These are phyloP conservation scores for Quercus dentata DNA, from an alignment of 306 rosid genomes.

Conservation along the genomic window DNA sequence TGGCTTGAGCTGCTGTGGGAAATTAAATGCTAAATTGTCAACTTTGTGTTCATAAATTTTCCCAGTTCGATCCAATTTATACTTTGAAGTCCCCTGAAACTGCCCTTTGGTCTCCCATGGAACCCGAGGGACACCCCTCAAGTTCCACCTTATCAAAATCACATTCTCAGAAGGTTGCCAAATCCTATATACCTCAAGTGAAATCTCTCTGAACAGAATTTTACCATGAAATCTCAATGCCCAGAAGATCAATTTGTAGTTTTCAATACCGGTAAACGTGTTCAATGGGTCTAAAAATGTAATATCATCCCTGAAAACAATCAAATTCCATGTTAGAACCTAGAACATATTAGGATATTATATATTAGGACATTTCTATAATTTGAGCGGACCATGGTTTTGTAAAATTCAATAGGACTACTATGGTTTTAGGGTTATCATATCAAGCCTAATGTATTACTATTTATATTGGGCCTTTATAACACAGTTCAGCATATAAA, in stretches of 20 bases:
- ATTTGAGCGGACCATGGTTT: too few relatives aligned
- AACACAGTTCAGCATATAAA: too few relatives aligned
- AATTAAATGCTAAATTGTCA: slow-evolving; percentile 89
- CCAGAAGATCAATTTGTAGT: slow-evolving; percentile 91
- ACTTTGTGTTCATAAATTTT: slow-evolving; percentile 90
- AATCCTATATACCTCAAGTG: slow-evolving; percentile 70
- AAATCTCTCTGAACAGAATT: slow-evolving; percentile 74
- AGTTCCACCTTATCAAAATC: slow-evolving; percentile 82
- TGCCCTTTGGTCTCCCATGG: slow-evolving; percentile 94
- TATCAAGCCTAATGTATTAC: too few relatives aligned
- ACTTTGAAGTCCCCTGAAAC: slow-evolving; percentile 93
- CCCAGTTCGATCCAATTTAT: slow-evolving; percentile 76
- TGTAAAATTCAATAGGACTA: too few relatives aligned
- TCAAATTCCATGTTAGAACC: slow-evolving; percentile 6
- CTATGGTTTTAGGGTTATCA: too few relatives aligned
- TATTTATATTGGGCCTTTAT: too few relatives aligned
- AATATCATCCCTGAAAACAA: slow-evolving; percentile 76
- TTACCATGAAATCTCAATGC: slow-evolving; percentile 85
- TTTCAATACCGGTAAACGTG: slow-evolving; percentile 80
- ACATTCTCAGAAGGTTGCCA: slow-evolving; percentile 98
- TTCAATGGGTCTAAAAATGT: slow-evolving; percentile 80
- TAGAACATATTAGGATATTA: too few relatives aligned
- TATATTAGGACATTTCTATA: too few relatives aligned
- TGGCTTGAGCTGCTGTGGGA: slow-evolving; percentile 62
- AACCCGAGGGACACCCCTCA: slow-evolving; percentile 83